These are phyloP conservation scores for Daldinia bambusicola DNA, from an alignment of 495 filamentous ascomycete genomes.

Conservation along the genomic window DNA sequence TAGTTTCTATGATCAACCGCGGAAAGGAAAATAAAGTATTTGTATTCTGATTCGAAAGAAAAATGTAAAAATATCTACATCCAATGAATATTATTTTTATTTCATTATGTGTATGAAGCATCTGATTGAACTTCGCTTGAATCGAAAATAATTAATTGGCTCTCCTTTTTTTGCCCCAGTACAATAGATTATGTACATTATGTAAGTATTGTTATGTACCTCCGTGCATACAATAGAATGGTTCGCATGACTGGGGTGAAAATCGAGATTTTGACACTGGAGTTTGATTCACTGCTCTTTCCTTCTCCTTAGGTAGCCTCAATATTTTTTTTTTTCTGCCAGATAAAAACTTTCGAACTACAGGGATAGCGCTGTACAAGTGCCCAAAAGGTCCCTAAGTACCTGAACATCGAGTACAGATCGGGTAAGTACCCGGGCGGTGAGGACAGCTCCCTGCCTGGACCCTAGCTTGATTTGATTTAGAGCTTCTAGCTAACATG, in stretches of 20 bases:
- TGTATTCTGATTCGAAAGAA: background rate
- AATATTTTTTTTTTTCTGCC: conserved; percentile 31
- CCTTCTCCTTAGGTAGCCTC: conserved; percentile 2
- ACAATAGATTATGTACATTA: background rate
- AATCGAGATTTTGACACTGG: background rate
- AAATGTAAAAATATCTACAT: no score
- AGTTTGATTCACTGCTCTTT: background rate
- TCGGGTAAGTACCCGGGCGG: conserved; percentile 24
- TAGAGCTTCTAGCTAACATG: conserved; percentile 2
- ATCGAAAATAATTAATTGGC: conserved; percentile 4
- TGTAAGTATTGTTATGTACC: background rate
- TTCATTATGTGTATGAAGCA: no score
- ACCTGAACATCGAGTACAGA: background rate
- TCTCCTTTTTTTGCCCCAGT: background rate
- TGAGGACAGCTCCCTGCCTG: conserved; percentile 22
- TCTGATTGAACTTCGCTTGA: background rate
- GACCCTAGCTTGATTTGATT: conserved; percentile 12
- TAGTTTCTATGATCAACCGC: background rate
- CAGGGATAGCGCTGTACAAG: background rate
- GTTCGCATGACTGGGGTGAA: background rate
- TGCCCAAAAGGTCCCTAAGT: background rate
- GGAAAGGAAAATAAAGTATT: background rate
- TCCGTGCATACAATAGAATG: background rate
- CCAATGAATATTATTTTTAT: no score
- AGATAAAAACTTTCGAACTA: conserved; percentile 13